A percentile compares a stretch with the other conserved stretches of the same genome.
phyloP scores from a whole-genome alignment of 148 eudicot species.

The Rhododendron griersonianum region DNA sequence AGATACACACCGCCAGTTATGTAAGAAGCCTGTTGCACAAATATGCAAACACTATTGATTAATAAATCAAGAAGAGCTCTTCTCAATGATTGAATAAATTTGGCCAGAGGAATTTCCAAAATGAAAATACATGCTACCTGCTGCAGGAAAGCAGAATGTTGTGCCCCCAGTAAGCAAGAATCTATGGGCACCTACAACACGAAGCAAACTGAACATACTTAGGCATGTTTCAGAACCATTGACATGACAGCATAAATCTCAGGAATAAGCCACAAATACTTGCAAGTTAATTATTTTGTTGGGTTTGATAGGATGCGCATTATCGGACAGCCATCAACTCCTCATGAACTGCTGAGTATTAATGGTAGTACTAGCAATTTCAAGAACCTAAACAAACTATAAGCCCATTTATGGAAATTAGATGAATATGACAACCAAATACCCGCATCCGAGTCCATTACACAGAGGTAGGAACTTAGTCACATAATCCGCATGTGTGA shows the following conservation, averaged over 20 bases:
- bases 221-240: background rate
- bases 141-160: conserved; percentile 93
- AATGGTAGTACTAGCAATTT: background rate
- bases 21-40: conserved; percentile 74
- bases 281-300: background rate
- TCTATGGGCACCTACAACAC: conserved; percentile 75
- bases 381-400: background rate
- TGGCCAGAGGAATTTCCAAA: background rate
- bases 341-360: background rate
- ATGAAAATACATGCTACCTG: conserved; percentile 47
- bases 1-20: conserved; percentile 94
- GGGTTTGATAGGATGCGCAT: background rate
- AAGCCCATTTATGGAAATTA: background rate
- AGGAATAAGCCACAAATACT: background rate
- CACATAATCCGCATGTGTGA: no score
- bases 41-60: background rate
- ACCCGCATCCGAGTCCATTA: background rate
- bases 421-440: background rate
- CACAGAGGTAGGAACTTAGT: background rate
- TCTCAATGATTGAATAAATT: background rate
- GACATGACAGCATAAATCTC: background rate
- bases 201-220: conserved; percentile 5
- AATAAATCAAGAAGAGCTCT: background rate
- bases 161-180: conserved; percentile 86
- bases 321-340: background rate